phyloP scores from a whole-genome alignment of 331 rosid species.

The Dryas integrifolia region DNA sequence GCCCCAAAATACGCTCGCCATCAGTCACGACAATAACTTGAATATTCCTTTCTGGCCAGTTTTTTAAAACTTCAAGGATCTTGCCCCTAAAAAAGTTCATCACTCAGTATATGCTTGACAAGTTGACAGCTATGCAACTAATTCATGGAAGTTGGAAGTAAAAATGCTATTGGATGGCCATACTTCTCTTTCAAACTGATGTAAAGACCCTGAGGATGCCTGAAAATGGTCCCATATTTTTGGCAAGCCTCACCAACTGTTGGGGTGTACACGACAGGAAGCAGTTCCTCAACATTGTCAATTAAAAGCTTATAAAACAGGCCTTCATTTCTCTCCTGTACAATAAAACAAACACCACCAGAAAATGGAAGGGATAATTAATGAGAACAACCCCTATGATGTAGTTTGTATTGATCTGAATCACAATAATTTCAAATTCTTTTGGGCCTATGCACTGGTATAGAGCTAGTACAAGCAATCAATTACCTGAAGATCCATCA shows the following conservation, averaged over 20 bases:
- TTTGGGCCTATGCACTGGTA: not conserved
- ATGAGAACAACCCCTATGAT: not conserved
- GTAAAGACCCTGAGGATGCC: slow-evolving; percentile 94
- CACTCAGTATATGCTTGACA: slow-evolving; percentile 6
- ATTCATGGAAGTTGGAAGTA: not conserved
- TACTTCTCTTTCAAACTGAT: slow-evolving; percentile 93
- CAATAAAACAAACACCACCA: slow-evolving; percentile 8
- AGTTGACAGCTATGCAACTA: slow-evolving; percentile 11
- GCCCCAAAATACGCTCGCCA: slow-evolving; percentile 95
- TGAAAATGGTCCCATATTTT: slow-evolving; percentile 88
- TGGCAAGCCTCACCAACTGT: slow-evolving; percentile 99
- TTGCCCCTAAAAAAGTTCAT: slow-evolving; percentile 54
- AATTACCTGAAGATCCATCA: slow-evolving; percentile 97
- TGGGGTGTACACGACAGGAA: slow-evolving; percentile 95
- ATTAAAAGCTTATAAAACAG: slow-evolving; percentile 88
- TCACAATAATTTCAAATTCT: not conserved
- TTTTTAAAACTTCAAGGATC: slow-evolving; percentile 87
- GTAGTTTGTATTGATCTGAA: not conserved
- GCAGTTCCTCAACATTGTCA: slow-evolving; percentile 90
- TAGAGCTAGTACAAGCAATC: not conserved
- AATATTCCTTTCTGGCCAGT: slow-evolving; percentile 87
- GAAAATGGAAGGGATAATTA: slow-evolving; percentile 8
- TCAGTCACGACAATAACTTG: slow-evolving; percentile 96
- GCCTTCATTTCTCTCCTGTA: slow-evolving; percentile 86
- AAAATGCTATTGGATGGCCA: not conserved